Evolutionary conservation across 2,329 filamentous ascomycete species (phyloP).

Genomic region (Verticillium nonalfalfae): DNA sequence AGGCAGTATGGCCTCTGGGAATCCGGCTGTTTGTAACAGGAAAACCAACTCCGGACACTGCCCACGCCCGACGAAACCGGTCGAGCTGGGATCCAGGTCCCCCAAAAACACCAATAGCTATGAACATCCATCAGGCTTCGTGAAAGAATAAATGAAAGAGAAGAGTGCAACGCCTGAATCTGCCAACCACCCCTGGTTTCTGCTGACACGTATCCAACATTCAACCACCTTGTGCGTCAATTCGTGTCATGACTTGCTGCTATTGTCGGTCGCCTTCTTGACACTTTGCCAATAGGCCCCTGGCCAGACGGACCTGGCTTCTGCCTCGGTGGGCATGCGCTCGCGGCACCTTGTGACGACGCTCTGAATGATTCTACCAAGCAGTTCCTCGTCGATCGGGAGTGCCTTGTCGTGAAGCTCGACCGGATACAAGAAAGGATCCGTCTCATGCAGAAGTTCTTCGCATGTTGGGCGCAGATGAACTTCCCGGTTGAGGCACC

Average conservation of each 20-base stretch:
- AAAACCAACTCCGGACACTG: neutral
- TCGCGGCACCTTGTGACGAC: conserved; percentile 54
- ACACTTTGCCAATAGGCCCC: conserved; percentile 56
- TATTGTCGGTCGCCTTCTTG: conserved; percentile 38
- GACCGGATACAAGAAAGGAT: conserved; percentile 58
- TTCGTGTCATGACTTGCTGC: conserved; percentile 13
- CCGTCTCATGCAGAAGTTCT: conserved; percentile 51
- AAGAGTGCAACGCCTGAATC: neutral
- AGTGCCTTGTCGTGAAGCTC: conserved; percentile 49
- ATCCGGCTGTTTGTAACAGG: neutral
- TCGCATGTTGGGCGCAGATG: conserved; percentile 57
- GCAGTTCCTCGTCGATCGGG: conserved; percentile 56
- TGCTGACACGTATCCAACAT: conserved; percentile 8
- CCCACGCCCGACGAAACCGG: neutral
- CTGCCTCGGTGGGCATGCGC: conserved; percentile 51
- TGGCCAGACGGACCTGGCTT: conserved; percentile 50
- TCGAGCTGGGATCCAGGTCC: neutral
- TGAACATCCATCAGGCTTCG: neutral
- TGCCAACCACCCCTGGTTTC: neutral
- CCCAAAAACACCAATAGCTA: neutral
- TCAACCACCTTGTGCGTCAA: neutral
- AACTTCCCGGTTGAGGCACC: conserved; percentile 57
- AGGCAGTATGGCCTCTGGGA: neutral
- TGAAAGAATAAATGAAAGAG: neutral
- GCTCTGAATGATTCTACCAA: conserved; percentile 56